Evolutionary conservation across 371 early-diverging fungal genomes (phyloP), one percentile per base, ranked within the genome.

Genomic region (Capillidium heterosporum): DNA sequence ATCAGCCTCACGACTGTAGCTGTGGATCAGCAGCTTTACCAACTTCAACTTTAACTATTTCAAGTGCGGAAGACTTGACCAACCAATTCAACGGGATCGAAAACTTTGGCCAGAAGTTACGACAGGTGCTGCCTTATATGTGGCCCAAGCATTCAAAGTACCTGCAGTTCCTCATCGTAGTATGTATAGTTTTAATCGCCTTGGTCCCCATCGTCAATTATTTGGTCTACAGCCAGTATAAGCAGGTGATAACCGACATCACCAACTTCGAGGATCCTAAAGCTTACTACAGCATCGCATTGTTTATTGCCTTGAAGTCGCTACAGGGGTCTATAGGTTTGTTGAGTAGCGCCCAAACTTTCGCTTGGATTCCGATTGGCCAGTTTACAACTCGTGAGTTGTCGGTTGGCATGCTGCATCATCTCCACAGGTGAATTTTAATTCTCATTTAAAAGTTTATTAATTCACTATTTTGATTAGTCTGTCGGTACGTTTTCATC

Each of bases 291-390:
- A 32, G 46, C 1, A 60, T 60, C 26, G 43, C 39, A 13, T 63
- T 81, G 0, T 91, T 82, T 56, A 78, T 82, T 19, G 71, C 70
- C 1, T 67, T 91, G 44, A 69, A 82, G 46, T 81, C 85, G 47
- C 71, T 91, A 41, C 85, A 86, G 58, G 81, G 86, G 17, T 77
- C 77, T 35, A 81, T 81, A n/a, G 93, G 94, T 24, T 61, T 91
- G 7, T 67, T 92, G 35, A 79, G 81, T 56, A 76, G 82, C 0
- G 40, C 84, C 21, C 91, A 92, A 63, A 82, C 77, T 58, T 74
- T 81, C 57, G 65, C 85, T 2, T 94, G 92, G 91, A 82, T 93
- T 23, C 94, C 92, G 1, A 81, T 95, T 5, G 84, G 85, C 1
- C 92, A 87, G 69, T 85, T 74, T 66, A 89, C 88, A n/a, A 89